These are phyloP conservation scores for Apiospora kogelbergensis DNA, from an alignment of 2,329 filamentous ascomycete genomes.

Conservation along the genomic window DNA sequence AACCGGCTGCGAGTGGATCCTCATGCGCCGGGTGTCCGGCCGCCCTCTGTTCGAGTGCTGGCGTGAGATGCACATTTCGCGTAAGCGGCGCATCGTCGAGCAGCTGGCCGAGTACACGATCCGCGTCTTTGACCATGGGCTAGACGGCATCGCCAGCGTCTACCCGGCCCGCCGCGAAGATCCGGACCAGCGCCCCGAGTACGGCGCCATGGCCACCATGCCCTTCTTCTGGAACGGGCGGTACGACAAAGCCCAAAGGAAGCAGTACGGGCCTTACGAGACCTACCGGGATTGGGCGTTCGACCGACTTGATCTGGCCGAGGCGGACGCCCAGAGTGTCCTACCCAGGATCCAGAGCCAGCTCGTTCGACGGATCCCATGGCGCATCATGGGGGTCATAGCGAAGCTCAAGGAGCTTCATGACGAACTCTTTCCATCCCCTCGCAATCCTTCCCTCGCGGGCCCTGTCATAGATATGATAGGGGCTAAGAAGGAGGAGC, in stretches of 20 bases:
- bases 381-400: slow-evolving; percentile 20
- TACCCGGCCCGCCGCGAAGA: slow-evolving; percentile 17
- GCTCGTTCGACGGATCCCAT: slow-evolving; percentile 13
- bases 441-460: no score
- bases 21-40: slow-evolving; percentile 28
- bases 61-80: slow-evolving; percentile 18
- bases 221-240: slow-evolving; percentile 30
- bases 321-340: slow-evolving; percentile 20
- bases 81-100: slow-evolving; percentile 29
- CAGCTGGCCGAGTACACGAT: slow-evolving; percentile 27
- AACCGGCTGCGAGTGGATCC: slow-evolving; percentile 32
- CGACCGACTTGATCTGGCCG: slow-evolving; percentile 21
- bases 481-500: neutral
- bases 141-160: slow-evolving; percentile 30
- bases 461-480: no score
- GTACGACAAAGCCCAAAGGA: neutral
- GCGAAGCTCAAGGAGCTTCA: slow-evolving; percentile 21
- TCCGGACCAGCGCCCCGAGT: slow-evolving; percentile 4
- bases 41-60: slow-evolving; percentile 27
- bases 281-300: slow-evolving; percentile 16
- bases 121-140: slow-evolving; percentile 18
- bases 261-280: slow-evolving; percentile 19
- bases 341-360: slow-evolving; percentile 5
- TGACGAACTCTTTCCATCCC: slow-evolving; percentile 17
- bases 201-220: slow-evolving; percentile 27